These are phyloP conservation scores for Avena sativa DNA, from an alignment of 176 grass and related monocot species.

Conservation along the genomic window DNA sequence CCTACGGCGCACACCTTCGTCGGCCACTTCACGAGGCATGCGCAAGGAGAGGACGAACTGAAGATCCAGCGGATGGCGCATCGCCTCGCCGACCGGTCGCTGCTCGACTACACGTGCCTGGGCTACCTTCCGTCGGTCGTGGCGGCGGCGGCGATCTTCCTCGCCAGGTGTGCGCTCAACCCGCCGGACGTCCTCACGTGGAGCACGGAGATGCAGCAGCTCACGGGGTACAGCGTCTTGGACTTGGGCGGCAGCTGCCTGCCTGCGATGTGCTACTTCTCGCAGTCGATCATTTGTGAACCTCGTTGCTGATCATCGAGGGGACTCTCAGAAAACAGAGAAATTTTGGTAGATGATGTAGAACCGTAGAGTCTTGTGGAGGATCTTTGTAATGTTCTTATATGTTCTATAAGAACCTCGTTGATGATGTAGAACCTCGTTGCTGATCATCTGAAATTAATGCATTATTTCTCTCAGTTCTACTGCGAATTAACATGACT, in stretches of 20 bases:
- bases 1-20: slow-evolving; percentile 45
- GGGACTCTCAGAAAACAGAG: background rate
- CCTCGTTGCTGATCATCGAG: background rate
- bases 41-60: background rate
- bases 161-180: background rate
- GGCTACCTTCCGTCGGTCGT: slow-evolving; percentile 21
- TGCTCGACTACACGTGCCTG: slow-evolving; percentile 22
- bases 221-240: background rate
- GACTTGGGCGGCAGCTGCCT: background rate
- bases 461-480: background rate
- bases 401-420: too few species aligned
- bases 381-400: background rate
- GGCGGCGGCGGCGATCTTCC: slow-evolving; percentile 28
- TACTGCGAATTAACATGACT: background rate
- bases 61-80: background rate
- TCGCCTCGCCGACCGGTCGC: background rate
- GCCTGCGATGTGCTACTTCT: background rate
- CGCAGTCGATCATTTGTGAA: background rate
- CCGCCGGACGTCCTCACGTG: background rate
- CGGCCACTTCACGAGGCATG: background rate
- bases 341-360: background rate
- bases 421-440: too few species aligned
- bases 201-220: background rate
- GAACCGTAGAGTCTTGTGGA: background rate
- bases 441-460: too few species aligned